Evolutionary conservation across 495 filamentous ascomycete genomes (phyloP).

Genomic region (Daldinia decipiens): DNA sequence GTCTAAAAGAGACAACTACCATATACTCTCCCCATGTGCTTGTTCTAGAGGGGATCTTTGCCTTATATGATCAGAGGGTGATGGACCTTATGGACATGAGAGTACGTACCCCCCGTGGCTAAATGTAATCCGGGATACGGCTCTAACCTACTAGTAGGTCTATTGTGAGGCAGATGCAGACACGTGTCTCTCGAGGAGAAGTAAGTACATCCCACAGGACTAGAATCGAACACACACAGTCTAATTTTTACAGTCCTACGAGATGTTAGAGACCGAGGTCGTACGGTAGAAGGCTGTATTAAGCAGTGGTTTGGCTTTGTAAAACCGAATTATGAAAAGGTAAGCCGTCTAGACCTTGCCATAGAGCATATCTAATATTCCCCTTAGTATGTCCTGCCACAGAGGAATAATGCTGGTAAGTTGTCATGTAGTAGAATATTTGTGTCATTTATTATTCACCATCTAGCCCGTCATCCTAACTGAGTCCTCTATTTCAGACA

Average conservation of each 20-base stretch:
- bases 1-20: constrained; percentile 78
- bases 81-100: constrained; percentile 91
- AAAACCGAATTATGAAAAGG: constrained; percentile 89
- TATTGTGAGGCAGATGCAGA: constrained; percentile 97
- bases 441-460: background rate
- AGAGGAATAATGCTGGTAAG: constrained; percentile 74
- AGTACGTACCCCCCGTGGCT: constrained; percentile 55
- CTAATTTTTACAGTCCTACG: constrained; percentile 70
- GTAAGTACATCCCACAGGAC: constrained; percentile 57
- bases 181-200: constrained; percentile 89
- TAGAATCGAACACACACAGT: background rate
- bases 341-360: constrained; percentile 20
- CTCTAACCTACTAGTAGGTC: constrained; percentile 63
- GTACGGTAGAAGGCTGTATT: constrained; percentile 92
- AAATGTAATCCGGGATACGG: background rate
- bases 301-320: constrained; percentile 98
- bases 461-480: background rate
- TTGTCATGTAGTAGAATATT: constrained; percentile 52
- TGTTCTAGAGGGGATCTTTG: constrained; percentile 95
- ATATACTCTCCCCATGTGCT: constrained; percentile 97
- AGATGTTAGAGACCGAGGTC: constrained; percentile 83
- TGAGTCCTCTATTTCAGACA: constrained; percentile 63
- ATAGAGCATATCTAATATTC: constrained; percentile 3
- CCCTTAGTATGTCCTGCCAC: constrained; percentile 81
- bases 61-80: constrained; percentile 87